These are phyloP conservation scores for Lactarius tabidus DNA, from an alignment of 768 basidiomycete species.

Conservation along the genomic window DNA sequence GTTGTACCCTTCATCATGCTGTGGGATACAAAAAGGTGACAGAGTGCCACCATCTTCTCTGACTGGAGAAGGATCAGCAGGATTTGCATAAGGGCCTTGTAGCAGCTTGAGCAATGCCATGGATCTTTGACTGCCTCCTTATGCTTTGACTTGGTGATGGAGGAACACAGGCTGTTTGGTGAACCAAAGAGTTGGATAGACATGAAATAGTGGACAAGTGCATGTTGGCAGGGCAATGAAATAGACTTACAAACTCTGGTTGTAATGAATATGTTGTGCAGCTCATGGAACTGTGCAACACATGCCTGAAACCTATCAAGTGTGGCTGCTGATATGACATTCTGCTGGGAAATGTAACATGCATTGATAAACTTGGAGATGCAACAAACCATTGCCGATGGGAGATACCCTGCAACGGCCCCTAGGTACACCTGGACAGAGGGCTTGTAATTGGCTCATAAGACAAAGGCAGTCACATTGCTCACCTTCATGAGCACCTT, in stretches of 20 bases:
- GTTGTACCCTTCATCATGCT: too few relatives aligned
- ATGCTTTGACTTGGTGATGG: too few relatives aligned
- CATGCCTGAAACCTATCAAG: not conserved
- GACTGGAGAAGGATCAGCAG: too few relatives aligned
- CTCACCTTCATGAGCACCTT: slow-evolving; percentile 28
- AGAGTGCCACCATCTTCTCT: too few relatives aligned
- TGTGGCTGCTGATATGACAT: too few relatives aligned
- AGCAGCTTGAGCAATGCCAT: too few relatives aligned
- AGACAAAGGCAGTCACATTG: too few relatives aligned
- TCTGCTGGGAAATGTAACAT: too few relatives aligned
- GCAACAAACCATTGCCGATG: not conserved
- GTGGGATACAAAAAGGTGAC: too few relatives aligned
- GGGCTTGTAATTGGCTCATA: not conserved
- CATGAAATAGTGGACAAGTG: slow-evolving; percentile 27
- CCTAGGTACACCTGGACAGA: not conserved
- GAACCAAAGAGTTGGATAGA: slow-evolving; percentile 15
- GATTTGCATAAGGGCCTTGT: too few relatives aligned
- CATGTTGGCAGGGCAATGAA: slow-evolving; percentile 30
- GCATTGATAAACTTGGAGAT: not conserved
- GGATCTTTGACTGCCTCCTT: too few relatives aligned
- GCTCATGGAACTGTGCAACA: not conserved
- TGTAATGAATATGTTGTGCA: slow-evolving; percentile 13
- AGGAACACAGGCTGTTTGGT: too few relatives aligned
- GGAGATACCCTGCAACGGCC: not conserved
- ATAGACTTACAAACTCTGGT: slow-evolving; percentile 5